A percentile compares a stretch with the other conserved stretches of the same genome.
These are phyloP conservation scores for Spergularia bocconei DNA, from an alignment of 148 eudicot species.

Conservation along the genomic window DNA sequence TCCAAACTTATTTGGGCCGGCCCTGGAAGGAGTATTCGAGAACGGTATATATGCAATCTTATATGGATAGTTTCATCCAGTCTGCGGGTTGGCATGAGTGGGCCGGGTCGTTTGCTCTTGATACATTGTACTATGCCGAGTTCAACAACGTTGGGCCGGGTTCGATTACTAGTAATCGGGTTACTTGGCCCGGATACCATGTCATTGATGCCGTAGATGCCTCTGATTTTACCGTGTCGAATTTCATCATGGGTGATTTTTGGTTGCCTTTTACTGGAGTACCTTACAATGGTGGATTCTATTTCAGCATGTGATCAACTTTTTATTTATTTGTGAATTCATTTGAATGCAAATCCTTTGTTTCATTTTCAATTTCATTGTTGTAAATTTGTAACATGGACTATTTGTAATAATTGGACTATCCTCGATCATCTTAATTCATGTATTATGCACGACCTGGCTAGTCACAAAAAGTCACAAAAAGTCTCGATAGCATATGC, in stretches of 20 bases:
- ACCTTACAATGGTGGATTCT: slow-evolving; percentile 21
- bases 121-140: slow-evolving; percentile 24
- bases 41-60: slow-evolving; percentile 26
- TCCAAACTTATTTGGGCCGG: slow-evolving; percentile 25
- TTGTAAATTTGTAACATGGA: too few relatives aligned
- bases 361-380: too few relatives aligned
- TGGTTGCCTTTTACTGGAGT: slow-evolving; percentile 31
- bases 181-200: slow-evolving; percentile 22
- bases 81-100: slow-evolving; percentile 27
- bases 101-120: slow-evolving; percentile 14
- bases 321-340: too few relatives aligned
- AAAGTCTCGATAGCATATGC: too few relatives aligned
- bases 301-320: neutral
- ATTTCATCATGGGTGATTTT: slow-evolving; percentile 29
- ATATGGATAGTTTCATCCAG: slow-evolving; percentile 14
- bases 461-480: too few relatives aligned
- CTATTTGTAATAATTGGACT: too few relatives aligned
- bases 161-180: slow-evolving; percentile 21
- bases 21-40: slow-evolving; percentile 31
- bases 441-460: too few relatives aligned
- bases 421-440: too few relatives aligned
- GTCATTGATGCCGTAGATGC: slow-evolving; percentile 12
- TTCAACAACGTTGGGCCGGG: slow-evolving; percentile 28
- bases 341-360: too few relatives aligned
- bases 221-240: slow-evolving; percentile 24